phyloP scores from a whole-genome alignment of 768 basidiomycete genomes.

The Leucosporidium scottii region DNA sequence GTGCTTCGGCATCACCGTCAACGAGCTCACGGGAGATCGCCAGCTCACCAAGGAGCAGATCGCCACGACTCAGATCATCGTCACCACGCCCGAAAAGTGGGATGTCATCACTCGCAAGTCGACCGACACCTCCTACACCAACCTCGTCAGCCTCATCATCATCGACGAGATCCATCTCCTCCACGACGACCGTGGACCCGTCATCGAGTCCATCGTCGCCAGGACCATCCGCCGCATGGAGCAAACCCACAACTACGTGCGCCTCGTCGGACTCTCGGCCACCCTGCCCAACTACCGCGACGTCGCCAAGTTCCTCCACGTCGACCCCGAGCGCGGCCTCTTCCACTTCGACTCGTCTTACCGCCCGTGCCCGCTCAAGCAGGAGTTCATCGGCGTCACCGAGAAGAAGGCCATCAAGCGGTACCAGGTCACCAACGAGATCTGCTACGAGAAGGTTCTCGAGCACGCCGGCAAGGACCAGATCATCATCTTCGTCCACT shows the following conservation, averaged over 20 bases:
- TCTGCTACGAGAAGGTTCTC: conserved; percentile 91
- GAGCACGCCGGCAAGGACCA: conserved; percentile 87
- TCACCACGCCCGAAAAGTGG: conserved; percentile 99
- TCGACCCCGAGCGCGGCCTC: conserved; percentile 80
- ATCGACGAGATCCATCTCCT: conserved; percentile 97
- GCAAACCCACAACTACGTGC: conserved; percentile 84
- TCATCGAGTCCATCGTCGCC: conserved; percentile 82
- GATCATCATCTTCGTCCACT: conserved; percentile 94
- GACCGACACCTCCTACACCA: conserved; percentile 93
- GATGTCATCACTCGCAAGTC: conserved; percentile 98
- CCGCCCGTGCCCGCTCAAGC: conserved; percentile 87
- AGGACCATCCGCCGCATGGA: conserved; percentile 90
- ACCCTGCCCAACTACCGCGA: conserved; percentile 98
- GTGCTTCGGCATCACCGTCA: conserved; percentile 70
- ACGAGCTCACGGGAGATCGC: conserved; percentile 91
- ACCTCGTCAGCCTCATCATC: conserved; percentile 90
- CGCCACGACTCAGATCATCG: conserved; percentile 92
- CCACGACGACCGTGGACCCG: conserved; percentile 96
- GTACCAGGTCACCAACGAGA: conserved; percentile 96
- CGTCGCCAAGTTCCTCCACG: conserved; percentile 92
- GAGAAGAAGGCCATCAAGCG: conserved; percentile 99
- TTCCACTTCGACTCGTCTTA: conserved; percentile 97
- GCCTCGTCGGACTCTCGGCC: conserved; percentile 89
- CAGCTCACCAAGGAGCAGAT: conserved; percentile 99
- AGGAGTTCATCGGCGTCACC: conserved; percentile 94